Evolutionary conservation across 768 basidiomycete genomes (phyloP).

Genomic region (Trametes coccinea): DNA sequence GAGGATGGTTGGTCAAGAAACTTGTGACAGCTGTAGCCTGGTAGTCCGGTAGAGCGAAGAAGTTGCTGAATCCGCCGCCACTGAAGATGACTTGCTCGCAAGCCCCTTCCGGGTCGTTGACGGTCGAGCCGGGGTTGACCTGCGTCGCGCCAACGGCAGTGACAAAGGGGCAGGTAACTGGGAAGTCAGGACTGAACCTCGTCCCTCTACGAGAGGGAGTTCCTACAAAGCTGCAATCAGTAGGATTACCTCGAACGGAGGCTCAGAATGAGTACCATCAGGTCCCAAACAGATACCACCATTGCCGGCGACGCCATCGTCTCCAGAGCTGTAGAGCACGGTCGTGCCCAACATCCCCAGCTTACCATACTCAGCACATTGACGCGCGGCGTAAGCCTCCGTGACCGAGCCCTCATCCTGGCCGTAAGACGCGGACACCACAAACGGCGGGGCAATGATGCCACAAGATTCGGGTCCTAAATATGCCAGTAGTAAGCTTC

Average conservation of each 20-base stretch:
- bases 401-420: constrained; percentile 38
- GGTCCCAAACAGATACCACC: constrained; percentile 34
- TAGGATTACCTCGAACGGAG: not conserved
- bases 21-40: constrained; percentile 34
- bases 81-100: constrained; percentile 39
- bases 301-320: constrained; percentile 43
- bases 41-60: constrained; percentile 40
- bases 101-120: constrained; percentile 38
- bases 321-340: constrained; percentile 45
- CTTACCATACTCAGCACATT: constrained; percentile 48
- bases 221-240: constrained; percentile 23
- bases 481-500: no score
- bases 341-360: constrained; percentile 38
- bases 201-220: constrained; percentile 27
- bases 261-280: constrained; percentile 24
- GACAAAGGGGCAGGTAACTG: constrained; percentile 45
- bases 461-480: constrained; percentile 40
- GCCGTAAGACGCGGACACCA: constrained; percentile 44
- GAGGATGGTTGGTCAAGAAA: constrained; percentile 36
- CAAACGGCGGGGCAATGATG: constrained; percentile 36
- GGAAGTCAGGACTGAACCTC: constrained; percentile 46
- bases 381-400: constrained; percentile 38
- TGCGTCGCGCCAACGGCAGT: constrained; percentile 39
- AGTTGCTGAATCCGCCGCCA: constrained; percentile 44
- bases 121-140: constrained; percentile 34